Conservation (phyloP, 768 basidiomycete species). For the Rossbeevera mucosa region DNA sequence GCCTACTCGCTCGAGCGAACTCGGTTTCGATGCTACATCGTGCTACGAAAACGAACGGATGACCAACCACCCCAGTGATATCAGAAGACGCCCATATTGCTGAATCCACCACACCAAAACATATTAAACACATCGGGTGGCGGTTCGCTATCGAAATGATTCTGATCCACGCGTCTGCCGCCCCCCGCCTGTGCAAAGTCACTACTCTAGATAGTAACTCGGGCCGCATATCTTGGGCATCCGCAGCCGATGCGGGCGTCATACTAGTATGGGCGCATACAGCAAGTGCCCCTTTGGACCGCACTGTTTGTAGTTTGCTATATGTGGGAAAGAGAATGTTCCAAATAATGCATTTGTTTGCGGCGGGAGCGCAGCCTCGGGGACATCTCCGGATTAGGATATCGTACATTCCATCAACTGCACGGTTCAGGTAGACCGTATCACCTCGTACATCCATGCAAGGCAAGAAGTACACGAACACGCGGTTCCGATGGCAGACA, state of each 20-base stretch:
- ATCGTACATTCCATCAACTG: not conserved
- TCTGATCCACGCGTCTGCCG: not conserved
- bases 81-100: too few relatives aligned
- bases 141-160: not conserved
- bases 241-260: not conserved
- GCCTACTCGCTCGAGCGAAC: not conserved
- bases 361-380: slow-evolving; percentile 6
- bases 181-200: not conserved
- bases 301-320: slow-evolving; percentile 1
- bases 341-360: not conserved
- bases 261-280: slow-evolving; percentile 11
- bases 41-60: not conserved
- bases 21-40: not conserved
- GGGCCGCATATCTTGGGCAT: not conserved
- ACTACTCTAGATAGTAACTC: not conserved
- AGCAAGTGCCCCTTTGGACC: slow-evolving; percentile 16
- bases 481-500: slow-evolving; percentile 7
- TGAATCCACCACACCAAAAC: not conserved
- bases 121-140: not conserved
- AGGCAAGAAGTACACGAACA: slow-evolving; percentile 14
- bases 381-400: slow-evolving; percentile 4
- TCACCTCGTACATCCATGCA: not conserved
- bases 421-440: not conserved
- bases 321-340: not conserved
- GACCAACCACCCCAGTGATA: not conserved